Base-by-base conservation (phyloP, 345 rosid genomes). In the Sapria himalayana region DNA sequence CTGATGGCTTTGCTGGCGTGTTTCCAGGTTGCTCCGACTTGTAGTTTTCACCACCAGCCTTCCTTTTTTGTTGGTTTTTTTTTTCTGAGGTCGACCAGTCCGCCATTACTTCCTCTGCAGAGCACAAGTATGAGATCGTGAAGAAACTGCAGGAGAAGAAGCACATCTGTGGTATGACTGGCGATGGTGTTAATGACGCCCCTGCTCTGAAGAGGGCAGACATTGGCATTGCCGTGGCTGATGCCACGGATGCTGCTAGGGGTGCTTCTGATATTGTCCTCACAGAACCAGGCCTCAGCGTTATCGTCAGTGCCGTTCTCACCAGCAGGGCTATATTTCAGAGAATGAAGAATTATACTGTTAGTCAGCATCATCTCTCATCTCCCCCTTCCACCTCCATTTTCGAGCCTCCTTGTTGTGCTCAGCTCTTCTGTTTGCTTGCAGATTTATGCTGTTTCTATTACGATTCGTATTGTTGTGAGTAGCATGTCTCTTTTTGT, bases 221-320 rank as follows among this genome's bases (percentile, higher is more conserved):
- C 60, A 81, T 85, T 11, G 96, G 96, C n/a, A 81, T 85, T 41
- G 96, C 93, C 14, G 96, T 85, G 34, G 76, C 76, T 32, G 93
- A 81, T 65, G 92, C 96, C 46, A 85, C 96, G 19, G 96, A 85
- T 63, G 96, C 96, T 41, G 96, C 96, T 19, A 64, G 93, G 57
- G 15, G 84, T 20, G 96, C 93, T 29, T 85, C 96, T 33, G 96
- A 85, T 51, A 85, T 85, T 39, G 96, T 85, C 49, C 92, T 85
- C 29, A 81, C 93, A 29, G 96, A 85, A 59, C 75, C 86, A n/a
- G 96, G 96, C 29, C 55, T 81, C 34, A 85, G 96, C 45, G 96
- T 85, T 34, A 81, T 85, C 52, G 71, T 85, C 14, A 77, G 86
- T 57, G 96, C 92, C 10, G 93, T 81, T 59, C 68, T 85, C 36